Percentiles rank a stretch among this genome's conserved stretches.
Conservation (phyloP, 306 rosid genomes). For the Corylus americana region DNA sequence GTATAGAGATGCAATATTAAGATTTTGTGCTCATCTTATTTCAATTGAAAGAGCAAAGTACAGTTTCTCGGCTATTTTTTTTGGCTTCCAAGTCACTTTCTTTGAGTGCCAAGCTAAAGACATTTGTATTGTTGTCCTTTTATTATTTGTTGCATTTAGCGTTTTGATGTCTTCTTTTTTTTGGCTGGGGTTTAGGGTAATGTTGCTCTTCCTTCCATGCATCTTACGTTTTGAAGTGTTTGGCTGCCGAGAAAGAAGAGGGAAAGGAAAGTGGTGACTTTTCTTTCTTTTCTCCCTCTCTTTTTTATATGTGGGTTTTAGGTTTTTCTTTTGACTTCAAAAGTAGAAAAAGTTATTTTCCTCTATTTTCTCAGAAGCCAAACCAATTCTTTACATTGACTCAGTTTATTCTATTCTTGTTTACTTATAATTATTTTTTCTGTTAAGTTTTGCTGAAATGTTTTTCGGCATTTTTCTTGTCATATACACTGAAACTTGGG, state of each 20-base stretch:
- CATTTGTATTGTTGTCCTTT: neutral
- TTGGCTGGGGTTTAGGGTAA: neutral
- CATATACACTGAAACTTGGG: neutral
- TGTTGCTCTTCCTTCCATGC: slow-evolving; percentile 8
- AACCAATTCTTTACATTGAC: neutral
- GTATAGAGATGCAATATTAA: neutral
- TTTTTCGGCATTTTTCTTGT: neutral
- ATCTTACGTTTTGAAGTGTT: neutral
- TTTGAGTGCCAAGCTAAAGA: neutral
- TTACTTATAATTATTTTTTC: neutral
- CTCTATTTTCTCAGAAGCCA: neutral
- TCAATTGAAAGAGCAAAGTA: neutral
- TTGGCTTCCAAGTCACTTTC: no score
- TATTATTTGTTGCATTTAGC: neutral
- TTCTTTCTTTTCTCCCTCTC: neutral
- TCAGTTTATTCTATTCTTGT: neutral
- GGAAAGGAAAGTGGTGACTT: neutral
- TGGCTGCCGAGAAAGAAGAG: neutral
- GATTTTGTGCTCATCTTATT: neutral
- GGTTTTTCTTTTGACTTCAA: neutral
- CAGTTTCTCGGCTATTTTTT: no score
- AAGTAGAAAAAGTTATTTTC: neutral
- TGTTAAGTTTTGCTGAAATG: neutral
- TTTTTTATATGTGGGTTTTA: neutral
- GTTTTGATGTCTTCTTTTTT: neutral